Percentiles rank a stretch among this genome's conserved stretches.
Conservation (phyloP, 2,329 filamentous ascomycete species). For the Bimuria novae-zelandiae region DNA sequence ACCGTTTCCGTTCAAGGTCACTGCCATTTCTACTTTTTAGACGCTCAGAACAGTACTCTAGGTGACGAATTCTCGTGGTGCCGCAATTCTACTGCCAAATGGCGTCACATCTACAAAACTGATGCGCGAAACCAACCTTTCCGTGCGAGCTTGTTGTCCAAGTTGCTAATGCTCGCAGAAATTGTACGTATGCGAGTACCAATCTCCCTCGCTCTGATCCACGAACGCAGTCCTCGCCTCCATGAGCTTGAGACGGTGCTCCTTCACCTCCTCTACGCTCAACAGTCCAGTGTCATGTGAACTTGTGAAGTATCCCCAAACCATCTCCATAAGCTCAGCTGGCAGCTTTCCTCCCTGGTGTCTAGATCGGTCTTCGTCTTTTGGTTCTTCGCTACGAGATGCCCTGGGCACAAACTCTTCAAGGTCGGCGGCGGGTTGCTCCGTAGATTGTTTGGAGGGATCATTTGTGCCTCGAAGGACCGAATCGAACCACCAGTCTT, state of each 20-base stretch:
- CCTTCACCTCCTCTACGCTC: constrained; percentile 9
- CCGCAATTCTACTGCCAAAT: too few species aligned
- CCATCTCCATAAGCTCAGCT: constrained; percentile 12
- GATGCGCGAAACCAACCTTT: too few species aligned
- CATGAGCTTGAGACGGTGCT: constrained; percentile 11
- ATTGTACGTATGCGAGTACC: background rate
- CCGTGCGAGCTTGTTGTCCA: too few species aligned
- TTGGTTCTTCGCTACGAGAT: background rate
- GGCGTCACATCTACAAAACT: too few species aligned
- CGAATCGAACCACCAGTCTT: constrained; percentile 45
- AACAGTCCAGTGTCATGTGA: background rate
- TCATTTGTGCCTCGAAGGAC: too few species aligned
- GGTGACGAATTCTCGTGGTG: too few species aligned
- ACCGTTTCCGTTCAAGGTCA: too few species aligned
- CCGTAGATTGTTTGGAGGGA: too few species aligned
- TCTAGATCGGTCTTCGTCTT: background rate
- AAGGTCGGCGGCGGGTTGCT: too few species aligned
- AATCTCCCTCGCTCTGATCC: background rate
- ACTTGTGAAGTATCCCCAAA: background rate
- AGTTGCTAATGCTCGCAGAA: constrained; percentile 5
- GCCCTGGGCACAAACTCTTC: background rate
- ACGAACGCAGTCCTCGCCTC: constrained; percentile 4
- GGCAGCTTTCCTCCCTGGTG: constrained; percentile 3
- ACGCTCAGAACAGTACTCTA: too few species aligned
- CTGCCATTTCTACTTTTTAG: too few species aligned